Conservation (phyloP, 2,329 filamentous ascomycete genomes). For the Fulvia fulva region DNA sequence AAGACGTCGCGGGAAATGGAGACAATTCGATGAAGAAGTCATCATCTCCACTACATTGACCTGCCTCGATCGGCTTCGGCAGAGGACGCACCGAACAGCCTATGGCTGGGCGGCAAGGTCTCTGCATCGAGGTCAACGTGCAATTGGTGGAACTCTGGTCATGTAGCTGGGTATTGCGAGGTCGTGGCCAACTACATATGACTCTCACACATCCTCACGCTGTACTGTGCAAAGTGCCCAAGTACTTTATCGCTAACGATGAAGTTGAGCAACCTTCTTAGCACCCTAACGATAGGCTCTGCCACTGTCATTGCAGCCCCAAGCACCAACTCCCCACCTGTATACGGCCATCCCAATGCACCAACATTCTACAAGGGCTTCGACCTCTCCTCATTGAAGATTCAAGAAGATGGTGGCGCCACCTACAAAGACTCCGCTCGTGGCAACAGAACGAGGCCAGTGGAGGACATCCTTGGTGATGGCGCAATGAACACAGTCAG, state of each 20-base stretch:
- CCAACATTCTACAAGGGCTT: constrained; percentile 37
- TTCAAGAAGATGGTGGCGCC: constrained; percentile 35
- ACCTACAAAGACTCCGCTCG: constrained; percentile 38
- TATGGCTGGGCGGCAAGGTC: background rate
- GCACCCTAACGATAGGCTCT: background rate
- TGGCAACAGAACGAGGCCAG: constrained; percentile 35
- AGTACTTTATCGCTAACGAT: background rate
- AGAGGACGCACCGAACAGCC: background rate
- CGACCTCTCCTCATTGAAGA: constrained; percentile 39
- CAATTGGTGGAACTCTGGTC: background rate
- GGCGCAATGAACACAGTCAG: constrained; percentile 37
- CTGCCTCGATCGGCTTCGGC: background rate
- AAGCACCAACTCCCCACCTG: background rate
- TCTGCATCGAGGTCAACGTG: background rate
- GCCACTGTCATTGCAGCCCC: background rate
- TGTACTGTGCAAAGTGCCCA: background rate
- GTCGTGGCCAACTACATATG: background rate
- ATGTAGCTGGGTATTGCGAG: background rate
- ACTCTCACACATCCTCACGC: background rate
- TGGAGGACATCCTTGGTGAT: constrained; percentile 35
- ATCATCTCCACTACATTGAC: background rate
- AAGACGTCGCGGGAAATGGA: background rate
- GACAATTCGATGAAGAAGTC: background rate
- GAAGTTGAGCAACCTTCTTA: background rate
- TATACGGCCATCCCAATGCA: background rate